These are phyloP conservation scores for Exophiala phaeomuriformis DNA, from an alignment of 2,329 filamentous ascomycete species.

Conservation along the genomic window DNA sequence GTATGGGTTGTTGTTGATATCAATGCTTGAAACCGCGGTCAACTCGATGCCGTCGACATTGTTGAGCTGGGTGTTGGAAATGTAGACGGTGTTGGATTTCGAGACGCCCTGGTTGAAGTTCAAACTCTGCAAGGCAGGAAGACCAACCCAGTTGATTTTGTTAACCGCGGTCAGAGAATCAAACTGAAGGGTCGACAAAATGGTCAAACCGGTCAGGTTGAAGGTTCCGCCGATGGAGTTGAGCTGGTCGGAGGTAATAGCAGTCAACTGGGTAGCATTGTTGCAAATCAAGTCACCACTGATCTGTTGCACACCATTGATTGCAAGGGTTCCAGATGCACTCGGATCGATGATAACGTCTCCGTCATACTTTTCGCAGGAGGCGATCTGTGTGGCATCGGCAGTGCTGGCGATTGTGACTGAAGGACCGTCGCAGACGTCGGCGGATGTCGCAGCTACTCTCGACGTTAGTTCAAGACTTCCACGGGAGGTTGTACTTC, in stretches of 20 bases:
- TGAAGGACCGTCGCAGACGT: slow-evolving; percentile 21
- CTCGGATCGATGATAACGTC: slow-evolving; percentile 56
- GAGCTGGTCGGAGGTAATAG: slow-evolving; percentile 56
- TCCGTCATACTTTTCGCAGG: slow-evolving; percentile 63
- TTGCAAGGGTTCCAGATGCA: slow-evolving; percentile 51
- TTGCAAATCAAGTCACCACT: slow-evolving; percentile 47
- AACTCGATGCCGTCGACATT: slow-evolving; percentile 76
- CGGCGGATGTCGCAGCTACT: slow-evolving; percentile 8
- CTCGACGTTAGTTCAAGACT: slow-evolving; percentile 8
- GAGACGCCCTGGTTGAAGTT: slow-evolving; percentile 59
- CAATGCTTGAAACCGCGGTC: slow-evolving; percentile 60
- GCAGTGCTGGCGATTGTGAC: slow-evolving; percentile 51
- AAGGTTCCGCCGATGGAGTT: slow-evolving; percentile 62
- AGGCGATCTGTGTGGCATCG: slow-evolving; percentile 55
- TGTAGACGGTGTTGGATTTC: slow-evolving; percentile 60
- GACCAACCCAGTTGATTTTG: slow-evolving; percentile 62
- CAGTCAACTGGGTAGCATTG: slow-evolving; percentile 55
- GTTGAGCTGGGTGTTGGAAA: slow-evolving; percentile 79
- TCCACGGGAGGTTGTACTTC: not conserved
- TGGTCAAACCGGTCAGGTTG: slow-evolving; percentile 59
- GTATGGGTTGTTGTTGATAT: slow-evolving; percentile 85
- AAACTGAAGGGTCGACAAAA: slow-evolving; percentile 62
- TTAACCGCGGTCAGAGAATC: slow-evolving; percentile 57
- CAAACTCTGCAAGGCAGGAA: slow-evolving; percentile 56
- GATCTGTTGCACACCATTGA: slow-evolving; percentile 56